phyloP scores from a whole-genome alignment of 1,284 basidiomycete species.

The Trichosporon asahii region DNA sequence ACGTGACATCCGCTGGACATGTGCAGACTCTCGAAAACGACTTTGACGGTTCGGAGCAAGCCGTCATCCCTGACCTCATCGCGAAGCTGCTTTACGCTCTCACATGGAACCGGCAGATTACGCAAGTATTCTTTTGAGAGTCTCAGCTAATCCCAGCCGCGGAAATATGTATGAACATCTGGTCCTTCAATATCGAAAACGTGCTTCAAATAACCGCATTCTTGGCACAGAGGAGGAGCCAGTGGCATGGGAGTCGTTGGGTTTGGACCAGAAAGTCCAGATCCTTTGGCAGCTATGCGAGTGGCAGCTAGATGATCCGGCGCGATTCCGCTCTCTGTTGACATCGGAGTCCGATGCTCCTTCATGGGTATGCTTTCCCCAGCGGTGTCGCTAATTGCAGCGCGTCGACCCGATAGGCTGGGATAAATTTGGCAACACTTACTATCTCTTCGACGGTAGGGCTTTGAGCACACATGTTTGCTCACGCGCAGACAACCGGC shows the following conservation, averaged over 20 bases:
- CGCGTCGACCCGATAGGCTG: conserved; percentile 57
- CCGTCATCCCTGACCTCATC: conserved; percentile 52
- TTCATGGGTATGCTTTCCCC: conserved; percentile 50
- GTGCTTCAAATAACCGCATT: conserved; percentile 36
- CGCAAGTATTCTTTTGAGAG: conserved; percentile 39
- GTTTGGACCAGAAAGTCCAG: conserved; percentile 53
- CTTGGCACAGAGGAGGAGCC: conserved; percentile 48
- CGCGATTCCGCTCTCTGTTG: conserved; percentile 55
- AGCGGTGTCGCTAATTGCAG: conserved; percentile 29
- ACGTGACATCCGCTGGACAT: neutral
- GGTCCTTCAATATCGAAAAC: conserved; percentile 48
- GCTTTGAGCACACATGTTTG: neutral
- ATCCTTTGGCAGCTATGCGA: conserved; percentile 56
- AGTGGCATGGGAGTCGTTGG: conserved; percentile 53
- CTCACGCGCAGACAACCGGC: conserved; percentile 53
- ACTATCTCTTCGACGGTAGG: conserved; percentile 57
- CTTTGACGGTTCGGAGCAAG: conserved; percentile 52
- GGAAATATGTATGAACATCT: conserved; percentile 49
- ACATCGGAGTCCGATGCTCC: conserved; percentile 55
- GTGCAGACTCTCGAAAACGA: conserved; percentile 53
- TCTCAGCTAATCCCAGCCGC: conserved; percentile 28
- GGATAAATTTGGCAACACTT: conserved; percentile 56
- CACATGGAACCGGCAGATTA: conserved; percentile 55
- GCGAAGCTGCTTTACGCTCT: conserved; percentile 54
- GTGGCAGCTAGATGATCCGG: conserved; percentile 57